Evolutionary conservation across 345 rosid species (phyloP).

Genomic region (Hibiscus syriacus): DNA sequence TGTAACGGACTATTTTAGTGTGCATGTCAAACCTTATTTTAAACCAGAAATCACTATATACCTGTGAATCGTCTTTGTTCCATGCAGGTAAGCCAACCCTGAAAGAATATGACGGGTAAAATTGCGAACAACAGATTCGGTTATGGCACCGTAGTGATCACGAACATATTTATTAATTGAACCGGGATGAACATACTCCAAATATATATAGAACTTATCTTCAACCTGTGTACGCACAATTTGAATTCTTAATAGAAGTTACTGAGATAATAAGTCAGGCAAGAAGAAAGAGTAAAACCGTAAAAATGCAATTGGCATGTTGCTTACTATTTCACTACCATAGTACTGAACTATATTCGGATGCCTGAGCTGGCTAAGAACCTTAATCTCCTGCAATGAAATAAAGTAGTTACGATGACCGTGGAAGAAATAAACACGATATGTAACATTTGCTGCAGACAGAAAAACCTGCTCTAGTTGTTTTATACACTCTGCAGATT

Average conservation of each 20-base stretch:
- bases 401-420: slow-evolving; percentile 1
- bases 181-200: slow-evolving; percentile 97
- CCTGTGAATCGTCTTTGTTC: slow-evolving; percentile 91
- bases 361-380: slow-evolving; percentile 88
- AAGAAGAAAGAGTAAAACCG: not conserved
- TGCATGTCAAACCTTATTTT: not conserved
- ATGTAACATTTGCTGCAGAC: slow-evolving; percentile 2
- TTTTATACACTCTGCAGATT: slow-evolving; percentile 24
- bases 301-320: slow-evolving; percentile 12
- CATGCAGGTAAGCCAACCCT: slow-evolving; percentile 85
- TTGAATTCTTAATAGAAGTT: slow-evolving; percentile 13
- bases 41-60: slow-evolving; percentile 13
- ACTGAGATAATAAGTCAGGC: not conserved
- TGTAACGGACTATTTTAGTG: not conserved
- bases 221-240: slow-evolving; percentile 43
- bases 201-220: slow-evolving; percentile 74
- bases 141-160: slow-evolving; percentile 86
- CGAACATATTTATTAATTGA: slow-evolving; percentile 79
- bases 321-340: slow-evolving; percentile 94
- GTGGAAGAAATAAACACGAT: slow-evolving; percentile 1
- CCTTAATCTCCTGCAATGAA: slow-evolving; percentile 73
- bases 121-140: slow-evolving; percentile 81
- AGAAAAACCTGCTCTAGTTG: slow-evolving; percentile 75
- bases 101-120: slow-evolving; percentile 92
- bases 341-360: slow-evolving; percentile 96